Evolutionary conservation across 2,329 filamentous ascomycete genomes (phyloP), one percentile per base, ranked within the genome.

Genomic region (Trichoderma afroharzianum): DNA sequence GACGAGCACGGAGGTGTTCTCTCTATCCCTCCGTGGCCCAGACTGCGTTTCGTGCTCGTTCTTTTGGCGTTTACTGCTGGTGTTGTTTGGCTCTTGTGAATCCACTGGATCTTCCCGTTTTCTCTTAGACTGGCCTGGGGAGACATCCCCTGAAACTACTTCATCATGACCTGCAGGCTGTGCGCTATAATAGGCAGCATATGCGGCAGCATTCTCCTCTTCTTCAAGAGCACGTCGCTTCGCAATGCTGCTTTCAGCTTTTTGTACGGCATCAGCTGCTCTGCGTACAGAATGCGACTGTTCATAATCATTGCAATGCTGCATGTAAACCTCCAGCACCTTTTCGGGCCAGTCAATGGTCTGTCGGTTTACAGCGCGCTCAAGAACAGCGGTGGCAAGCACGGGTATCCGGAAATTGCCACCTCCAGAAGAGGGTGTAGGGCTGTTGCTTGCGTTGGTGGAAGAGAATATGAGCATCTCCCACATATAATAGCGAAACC

Each of bases 271-370:
- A 73, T 97, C 90, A 18, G 93, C 85, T 6, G 93, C 93, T 74
- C 87, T 86, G 70, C 94, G 91, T 8, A 98, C 85, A 63, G 91
- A 90, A 30, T 92, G 86, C 1, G 93, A 91, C 69, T 91, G 89
- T 80, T 98, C 95, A 77, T 97, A 95, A 77, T 97, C 93, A 79
- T 97, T 94, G 79, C 95, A 97, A 79, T 95, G 93, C 72, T 91
- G 88, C 59, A 91, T 81, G 76, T 93, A 95, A 59, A 94, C 86
- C 69, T 93, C 91, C 75, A 95, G 83, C 36, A 95, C 84, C 76
- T 90, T 90, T 77, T 95, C 93, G 0, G 93, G 93, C 87, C 90
- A 93, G 78, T 96, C 92, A 21, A 96, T 81, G 3, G 86, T 88
- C 59, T 85, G 84, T 26, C 88, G 85, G 58, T 84, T 82, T 15